Evolutionary conservation across 1,284 basidiomycete species (phyloP).

Genomic region (Ganoderma sp.): DNA sequence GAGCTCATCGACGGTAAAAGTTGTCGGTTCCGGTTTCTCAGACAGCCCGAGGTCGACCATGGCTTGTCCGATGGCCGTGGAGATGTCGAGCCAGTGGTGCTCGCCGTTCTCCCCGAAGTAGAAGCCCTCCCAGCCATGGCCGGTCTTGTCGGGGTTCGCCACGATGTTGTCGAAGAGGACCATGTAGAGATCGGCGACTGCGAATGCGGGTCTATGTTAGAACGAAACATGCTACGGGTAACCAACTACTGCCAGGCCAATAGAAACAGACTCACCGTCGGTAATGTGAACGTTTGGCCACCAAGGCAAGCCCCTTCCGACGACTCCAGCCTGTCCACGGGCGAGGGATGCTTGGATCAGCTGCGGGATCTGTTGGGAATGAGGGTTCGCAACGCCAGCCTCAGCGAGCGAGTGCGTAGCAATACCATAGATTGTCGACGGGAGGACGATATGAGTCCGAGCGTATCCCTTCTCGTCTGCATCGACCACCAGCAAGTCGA

Average conservation of each 20-base stretch:
- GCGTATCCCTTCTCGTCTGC: conserved; percentile 47
- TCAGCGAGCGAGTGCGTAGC: conserved; percentile 44
- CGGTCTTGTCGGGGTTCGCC: conserved; percentile 22
- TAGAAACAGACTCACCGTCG: conserved; percentile 34
- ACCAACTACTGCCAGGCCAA: not conserved
- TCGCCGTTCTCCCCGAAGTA: conserved; percentile 54
- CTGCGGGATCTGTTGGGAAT: conserved; percentile 48
- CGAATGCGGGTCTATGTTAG: not conserved
- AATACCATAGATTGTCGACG: conserved; percentile 49
- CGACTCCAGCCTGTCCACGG: conserved; percentile 43
- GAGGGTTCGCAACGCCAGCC: conserved; percentile 44
- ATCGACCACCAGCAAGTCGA: conserved; percentile 41
- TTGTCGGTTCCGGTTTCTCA: conserved; percentile 33
- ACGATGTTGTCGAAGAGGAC: conserved; percentile 28
- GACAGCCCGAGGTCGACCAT: conserved; percentile 38
- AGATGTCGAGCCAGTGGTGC: conserved; percentile 42
- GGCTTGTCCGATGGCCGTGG: conserved; percentile 43
- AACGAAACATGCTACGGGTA: not conserved
- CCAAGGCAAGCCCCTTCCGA: conserved; percentile 39
- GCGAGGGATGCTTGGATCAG: conserved; percentile 40
- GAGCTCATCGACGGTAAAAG: conserved; percentile 39
- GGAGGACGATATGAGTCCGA: conserved; percentile 46
- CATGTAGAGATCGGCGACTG: conserved; percentile 34
- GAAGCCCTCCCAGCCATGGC: conserved; percentile 50
- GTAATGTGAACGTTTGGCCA: conserved; percentile 43